phyloP scores from a whole-genome alignment of 805 yeast genomes.

The Saccharomyces eubayanus region DNA sequence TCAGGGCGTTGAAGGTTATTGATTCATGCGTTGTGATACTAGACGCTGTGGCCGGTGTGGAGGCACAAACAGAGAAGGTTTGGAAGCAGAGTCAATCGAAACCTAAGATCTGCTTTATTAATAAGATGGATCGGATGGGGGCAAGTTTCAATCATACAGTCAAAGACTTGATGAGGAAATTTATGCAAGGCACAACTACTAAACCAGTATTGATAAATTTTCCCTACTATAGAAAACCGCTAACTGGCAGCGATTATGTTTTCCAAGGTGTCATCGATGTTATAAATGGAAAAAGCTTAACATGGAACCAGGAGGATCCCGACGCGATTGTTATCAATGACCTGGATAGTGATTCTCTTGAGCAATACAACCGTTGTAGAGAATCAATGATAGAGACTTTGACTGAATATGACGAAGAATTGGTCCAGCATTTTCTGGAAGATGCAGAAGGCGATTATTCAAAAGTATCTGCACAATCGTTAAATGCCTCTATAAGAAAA shows the following conservation, averaged over 20 bases:
- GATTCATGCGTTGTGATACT: constrained; percentile 91
- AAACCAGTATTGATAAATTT: constrained; percentile 65
- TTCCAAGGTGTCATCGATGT: constrained; percentile 56
- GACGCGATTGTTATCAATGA: constrained; percentile 40
- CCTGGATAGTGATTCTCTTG: constrained; percentile 37
- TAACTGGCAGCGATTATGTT: constrained; percentile 14
- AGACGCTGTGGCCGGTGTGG: constrained; percentile 97
- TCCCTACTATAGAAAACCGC: constrained; percentile 54
- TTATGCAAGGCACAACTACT: constrained; percentile 40
- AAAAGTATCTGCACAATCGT: constrained; percentile 45
- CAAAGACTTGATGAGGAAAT: constrained; percentile 66
- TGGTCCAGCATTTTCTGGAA: constrained; percentile 72
- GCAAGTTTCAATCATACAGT: constrained; percentile 91
- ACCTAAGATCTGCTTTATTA: constrained; percentile 74
- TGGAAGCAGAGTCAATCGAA: constrained; percentile 81
- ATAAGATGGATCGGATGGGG: constrained; percentile 95
- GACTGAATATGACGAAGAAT: constrained; percentile 70
- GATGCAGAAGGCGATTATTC: constrained; percentile 56
- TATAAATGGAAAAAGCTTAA: constrained; percentile 41
- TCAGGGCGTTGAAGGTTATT: constrained; percentile 75
- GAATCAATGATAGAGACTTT: constrained; percentile 76
- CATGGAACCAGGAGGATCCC: constrained; percentile 36
- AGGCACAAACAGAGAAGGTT: constrained; percentile 94
- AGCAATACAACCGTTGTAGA: constrained; percentile 49
- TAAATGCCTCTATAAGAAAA: constrained; percentile 54